Base-by-base conservation (phyloP, 306 rosid genomes). In the Vigna trinervia region DNA sequence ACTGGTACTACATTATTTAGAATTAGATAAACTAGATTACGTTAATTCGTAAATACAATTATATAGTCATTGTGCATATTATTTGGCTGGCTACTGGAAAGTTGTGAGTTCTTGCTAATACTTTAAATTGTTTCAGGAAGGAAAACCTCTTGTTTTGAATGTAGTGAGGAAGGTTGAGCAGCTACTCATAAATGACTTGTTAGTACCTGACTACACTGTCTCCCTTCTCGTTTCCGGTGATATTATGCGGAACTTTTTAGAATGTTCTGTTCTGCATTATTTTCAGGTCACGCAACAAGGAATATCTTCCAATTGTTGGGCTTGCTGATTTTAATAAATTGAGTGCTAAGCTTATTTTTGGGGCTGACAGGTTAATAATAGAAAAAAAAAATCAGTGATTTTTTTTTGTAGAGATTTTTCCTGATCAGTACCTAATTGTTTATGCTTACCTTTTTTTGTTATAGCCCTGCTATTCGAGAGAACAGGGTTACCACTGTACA, bases 311-410 rank as follows among this genome's bases (percentile, higher is more conserved):
- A 4, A 96, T 96, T 58, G 88, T 88, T 79, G 99, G 99, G 67
- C 72, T 96, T 4, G 96, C 87, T 2, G 99, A 96, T 23, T 96
- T 91, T 79, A 96, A 92, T 52, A 96, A 96, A 85, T 74, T 89
- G 77, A 96, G 99, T 73, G 99, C 99, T 58, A 88, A 76, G 85
- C 98, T 96, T 56, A 96, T 96, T 85, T 92, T 96, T 71, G 97
- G 99, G 28, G 91, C 91, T 63, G 91, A 92, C 88, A 91, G 98
- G 99, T 96, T 80, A 45, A 34, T 43, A 59, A 54, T 12, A 46
- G 38, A n/a, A 17, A 8, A 62, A 23, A 36, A 30, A 52, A 47
- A 53, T 23, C 34, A 28, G 60, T 59, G 34, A 13, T 47, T 76
- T 20, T 56, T 73, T 22, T 51, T 63, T 67, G 65, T 4, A 26